These are phyloP conservation scores for Thermothielavioides terrestris DNA, from an alignment of 495 filamentous ascomycete genomes.

Conservation along the genomic window DNA sequence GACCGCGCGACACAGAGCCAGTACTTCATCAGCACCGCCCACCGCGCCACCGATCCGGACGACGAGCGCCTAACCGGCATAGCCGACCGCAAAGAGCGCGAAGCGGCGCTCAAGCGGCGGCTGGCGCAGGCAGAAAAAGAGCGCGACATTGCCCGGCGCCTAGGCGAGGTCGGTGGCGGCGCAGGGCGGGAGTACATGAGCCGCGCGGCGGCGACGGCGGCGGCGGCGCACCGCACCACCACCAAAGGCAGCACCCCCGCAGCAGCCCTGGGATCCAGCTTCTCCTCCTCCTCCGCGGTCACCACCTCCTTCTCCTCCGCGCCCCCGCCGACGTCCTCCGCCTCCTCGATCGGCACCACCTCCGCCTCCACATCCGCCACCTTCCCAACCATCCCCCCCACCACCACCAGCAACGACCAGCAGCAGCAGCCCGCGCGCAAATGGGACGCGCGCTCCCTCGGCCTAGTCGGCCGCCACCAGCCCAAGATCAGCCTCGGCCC, in stretches of 20 bases:
- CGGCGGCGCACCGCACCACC: slow-evolving; percentile 2
- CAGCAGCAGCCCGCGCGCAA: slow-evolving; percentile 3
- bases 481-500: slow-evolving; percentile 58
- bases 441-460: slow-evolving; percentile 44
- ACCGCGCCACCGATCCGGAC: slow-evolving; percentile 57
- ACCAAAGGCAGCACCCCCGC: neutral
- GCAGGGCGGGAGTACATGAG: slow-evolving; percentile 72
- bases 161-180: slow-evolving; percentile 53
- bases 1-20: slow-evolving; percentile 50
- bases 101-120: slow-evolving; percentile 59
- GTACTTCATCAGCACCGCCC: slow-evolving; percentile 46
- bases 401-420: neutral
- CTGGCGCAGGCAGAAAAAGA: slow-evolving; percentile 70
- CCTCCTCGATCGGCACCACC: neutral
- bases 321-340: slow-evolving; percentile 3
- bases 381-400: neutral
- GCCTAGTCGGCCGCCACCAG: slow-evolving; percentile 46
- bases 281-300: slow-evolving; percentile 9
- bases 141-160: slow-evolving; percentile 63
- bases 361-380: slow-evolving; percentile 7
- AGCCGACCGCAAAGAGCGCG: slow-evolving; percentile 44
- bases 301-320: slow-evolving; percentile 5
- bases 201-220: slow-evolving; percentile 11
- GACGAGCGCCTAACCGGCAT: slow-evolving; percentile 51
- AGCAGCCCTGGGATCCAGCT: slow-evolving; percentile 1